Conservation (phyloP, 2,329 filamentous ascomycete genomes). For the Biscogniauxia sp. region DNA sequence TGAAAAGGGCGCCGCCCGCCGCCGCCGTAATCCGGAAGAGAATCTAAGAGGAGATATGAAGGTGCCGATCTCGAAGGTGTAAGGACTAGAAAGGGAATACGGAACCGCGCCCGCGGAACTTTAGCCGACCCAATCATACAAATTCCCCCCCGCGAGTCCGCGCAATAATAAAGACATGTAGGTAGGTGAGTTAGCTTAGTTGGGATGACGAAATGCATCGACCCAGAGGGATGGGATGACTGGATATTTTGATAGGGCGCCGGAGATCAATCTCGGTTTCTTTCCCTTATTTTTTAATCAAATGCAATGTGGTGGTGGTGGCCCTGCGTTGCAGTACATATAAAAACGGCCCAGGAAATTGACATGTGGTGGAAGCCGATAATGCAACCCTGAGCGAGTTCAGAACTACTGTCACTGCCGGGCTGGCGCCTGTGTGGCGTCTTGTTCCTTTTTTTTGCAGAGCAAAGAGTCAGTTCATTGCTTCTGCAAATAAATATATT, state of each 20-base stretch:
- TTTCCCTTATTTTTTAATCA: conserved; percentile 15
- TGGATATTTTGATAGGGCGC: conserved; percentile 20
- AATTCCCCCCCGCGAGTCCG: conserved; percentile 1
- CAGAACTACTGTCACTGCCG: not conserved
- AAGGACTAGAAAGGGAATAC: conserved; percentile 4
- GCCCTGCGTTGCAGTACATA: conserved; percentile 10
- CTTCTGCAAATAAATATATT: not conserved
- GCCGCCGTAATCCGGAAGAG: not conserved
- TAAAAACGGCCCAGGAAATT: conserved; percentile 7
- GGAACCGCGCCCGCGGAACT: conserved; percentile 21
- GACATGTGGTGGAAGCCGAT: conserved; percentile 24
- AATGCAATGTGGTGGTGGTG: conserved; percentile 14
- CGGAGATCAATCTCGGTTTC: conserved; percentile 13
- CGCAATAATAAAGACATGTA: conserved; percentile 5
- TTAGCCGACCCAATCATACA: conserved; percentile 21
- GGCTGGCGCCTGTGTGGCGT: not conserved
- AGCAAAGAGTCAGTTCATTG: not conserved
- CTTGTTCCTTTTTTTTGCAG: conserved; percentile 14
- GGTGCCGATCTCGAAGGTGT: not conserved
- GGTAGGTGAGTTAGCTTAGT: conserved; percentile 6
- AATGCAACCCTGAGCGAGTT: conserved; percentile 14
- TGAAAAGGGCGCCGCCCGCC: not conserved
- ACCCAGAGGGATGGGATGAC: conserved; percentile 21
- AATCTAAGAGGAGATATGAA: conserved; percentile 1
- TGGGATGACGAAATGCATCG: conserved; percentile 18